These are phyloP conservation scores for Termitomyces sp. DNA, from an alignment of 768 basidiomycete genomes.

Conservation along the genomic window DNA sequence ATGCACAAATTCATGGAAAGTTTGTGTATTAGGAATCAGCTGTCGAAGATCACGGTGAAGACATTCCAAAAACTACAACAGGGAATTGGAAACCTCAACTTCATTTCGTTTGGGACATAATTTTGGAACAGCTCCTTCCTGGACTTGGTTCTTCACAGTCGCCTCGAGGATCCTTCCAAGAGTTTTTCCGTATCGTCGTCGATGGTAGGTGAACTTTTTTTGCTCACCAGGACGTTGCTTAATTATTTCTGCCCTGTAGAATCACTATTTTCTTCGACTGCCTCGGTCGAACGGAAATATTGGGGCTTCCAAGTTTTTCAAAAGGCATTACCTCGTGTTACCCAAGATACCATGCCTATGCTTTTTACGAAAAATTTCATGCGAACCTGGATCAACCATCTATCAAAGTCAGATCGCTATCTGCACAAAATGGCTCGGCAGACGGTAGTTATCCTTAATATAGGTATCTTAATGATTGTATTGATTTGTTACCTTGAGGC, in stretches of 20 bases:
- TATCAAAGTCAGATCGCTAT: constrained; percentile 84
- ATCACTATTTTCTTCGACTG: constrained; percentile 78
- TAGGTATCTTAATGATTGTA: background rate
- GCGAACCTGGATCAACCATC: constrained; percentile 95
- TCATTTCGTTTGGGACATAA: constrained; percentile 87
- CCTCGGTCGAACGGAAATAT: constrained; percentile 86
- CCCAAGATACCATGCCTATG: constrained; percentile 68
- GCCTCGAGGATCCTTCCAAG: constrained; percentile 69
- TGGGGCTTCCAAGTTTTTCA: constrained; percentile 96
- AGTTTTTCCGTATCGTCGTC: constrained; percentile 88
- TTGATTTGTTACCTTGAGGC: constrained; percentile 40
- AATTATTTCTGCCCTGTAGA: constrained; percentile 42
- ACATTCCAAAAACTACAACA: constrained; percentile 43
- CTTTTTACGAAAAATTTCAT: constrained; percentile 94
- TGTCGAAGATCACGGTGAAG: constrained; percentile 48
- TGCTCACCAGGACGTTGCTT: background rate
- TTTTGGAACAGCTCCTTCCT: constrained; percentile 74
- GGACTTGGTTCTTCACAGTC: constrained; percentile 31
- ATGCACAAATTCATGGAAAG: constrained; percentile 10
- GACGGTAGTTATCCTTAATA: constrained; percentile 45
- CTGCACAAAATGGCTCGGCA: constrained; percentile 86
- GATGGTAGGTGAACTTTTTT: constrained; percentile 61
- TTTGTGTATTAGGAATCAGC: constrained; percentile 46
- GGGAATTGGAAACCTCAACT: constrained; percentile 85
- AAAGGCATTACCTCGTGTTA: constrained; percentile 67